Conservation (phyloP, 2,329 filamentous ascomycete species). For the Talaromyces rugulosus region DNA sequence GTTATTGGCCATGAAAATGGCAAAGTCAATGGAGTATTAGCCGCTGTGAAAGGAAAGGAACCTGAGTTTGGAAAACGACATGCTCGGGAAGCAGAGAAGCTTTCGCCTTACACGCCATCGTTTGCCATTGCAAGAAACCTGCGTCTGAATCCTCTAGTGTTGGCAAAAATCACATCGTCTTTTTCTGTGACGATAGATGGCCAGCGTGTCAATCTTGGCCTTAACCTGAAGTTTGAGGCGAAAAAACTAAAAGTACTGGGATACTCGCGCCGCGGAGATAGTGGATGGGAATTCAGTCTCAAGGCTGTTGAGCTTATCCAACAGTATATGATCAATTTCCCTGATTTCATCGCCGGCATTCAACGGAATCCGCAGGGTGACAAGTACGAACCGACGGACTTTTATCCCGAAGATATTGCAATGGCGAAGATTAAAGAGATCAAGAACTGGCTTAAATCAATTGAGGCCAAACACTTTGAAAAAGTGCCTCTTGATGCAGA, state of each 20-base stretch:
- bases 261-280: conserved; percentile 80
- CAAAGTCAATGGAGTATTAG: conserved; percentile 76
- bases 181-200: conserved; percentile 82
- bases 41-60: conserved; percentile 67
- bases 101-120: conserved; percentile 76
- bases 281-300: conserved; percentile 93
- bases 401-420: conserved; percentile 72
- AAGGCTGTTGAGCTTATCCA: conserved; percentile 76
- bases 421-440: conserved; percentile 87
- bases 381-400: conserved; percentile 77
- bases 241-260: conserved; percentile 94
- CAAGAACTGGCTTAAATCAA: conserved; percentile 82
- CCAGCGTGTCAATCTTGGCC: conserved; percentile 78
- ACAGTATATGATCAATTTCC: conserved; percentile 90
- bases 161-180: conserved; percentile 94
- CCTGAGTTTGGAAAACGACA: conserved; percentile 75
- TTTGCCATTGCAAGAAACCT: conserved; percentile 83
- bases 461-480: conserved; percentile 89
- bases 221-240: conserved; percentile 95
- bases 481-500: conserved; percentile 94
- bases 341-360: conserved; percentile 89
- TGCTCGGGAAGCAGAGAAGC: conserved; percentile 64
- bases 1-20: conserved; percentile 69
- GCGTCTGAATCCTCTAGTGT: conserved; percentile 74
- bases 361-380: conserved; percentile 80